Conservation (phyloP, 75 land plant species). For the Azolla pinnata region DNA sequence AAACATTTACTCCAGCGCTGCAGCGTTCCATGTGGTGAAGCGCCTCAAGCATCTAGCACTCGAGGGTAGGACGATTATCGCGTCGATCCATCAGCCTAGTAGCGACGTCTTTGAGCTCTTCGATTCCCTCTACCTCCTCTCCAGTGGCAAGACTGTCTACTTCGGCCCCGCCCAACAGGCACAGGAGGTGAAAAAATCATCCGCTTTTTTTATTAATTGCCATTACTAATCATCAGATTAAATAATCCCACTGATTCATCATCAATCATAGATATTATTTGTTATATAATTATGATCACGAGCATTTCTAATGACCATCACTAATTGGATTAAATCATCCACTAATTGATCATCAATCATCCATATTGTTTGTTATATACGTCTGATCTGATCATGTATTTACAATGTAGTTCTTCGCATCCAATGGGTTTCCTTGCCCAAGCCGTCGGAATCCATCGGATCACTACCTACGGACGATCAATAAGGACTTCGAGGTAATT, state of each 20-base stretch:
- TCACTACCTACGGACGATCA: slow-evolving; percentile 59
- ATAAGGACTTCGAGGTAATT: slow-evolving; percentile 59
- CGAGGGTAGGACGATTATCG: slow-evolving; percentile 72
- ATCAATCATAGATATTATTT: too few species aligned
- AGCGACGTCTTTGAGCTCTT: slow-evolving; percentile 86
- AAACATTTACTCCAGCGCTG: slow-evolving; percentile 46
- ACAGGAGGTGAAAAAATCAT: slow-evolving; percentile 43
- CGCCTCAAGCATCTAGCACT: slow-evolving; percentile 52
- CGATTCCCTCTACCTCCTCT: slow-evolving; percentile 62
- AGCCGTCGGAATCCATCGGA: slow-evolving; percentile 59
- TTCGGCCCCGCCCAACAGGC: slow-evolving; percentile 70
- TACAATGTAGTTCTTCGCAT: slow-evolving; percentile 37
- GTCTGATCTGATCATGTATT: too few species aligned
- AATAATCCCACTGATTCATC: too few species aligned
- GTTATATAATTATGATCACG: too few species aligned
- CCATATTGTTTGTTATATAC: too few species aligned
- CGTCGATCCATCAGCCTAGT: slow-evolving; percentile 84
- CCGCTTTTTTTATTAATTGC: too few species aligned
- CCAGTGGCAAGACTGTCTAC: slow-evolving; percentile 66
- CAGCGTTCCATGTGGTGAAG: slow-evolving; percentile 81
- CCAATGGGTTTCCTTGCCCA: slow-evolving; percentile 70
- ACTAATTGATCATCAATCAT: too few species aligned
- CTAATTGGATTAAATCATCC: too few species aligned
- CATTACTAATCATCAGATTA: too few species aligned
- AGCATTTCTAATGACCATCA: too few species aligned